Evolutionary conservation across 2,329 filamentous ascomycete genomes (phyloP), one percentile per base, ranked within the genome.

Genomic region (Hypoxylon sp.): DNA sequence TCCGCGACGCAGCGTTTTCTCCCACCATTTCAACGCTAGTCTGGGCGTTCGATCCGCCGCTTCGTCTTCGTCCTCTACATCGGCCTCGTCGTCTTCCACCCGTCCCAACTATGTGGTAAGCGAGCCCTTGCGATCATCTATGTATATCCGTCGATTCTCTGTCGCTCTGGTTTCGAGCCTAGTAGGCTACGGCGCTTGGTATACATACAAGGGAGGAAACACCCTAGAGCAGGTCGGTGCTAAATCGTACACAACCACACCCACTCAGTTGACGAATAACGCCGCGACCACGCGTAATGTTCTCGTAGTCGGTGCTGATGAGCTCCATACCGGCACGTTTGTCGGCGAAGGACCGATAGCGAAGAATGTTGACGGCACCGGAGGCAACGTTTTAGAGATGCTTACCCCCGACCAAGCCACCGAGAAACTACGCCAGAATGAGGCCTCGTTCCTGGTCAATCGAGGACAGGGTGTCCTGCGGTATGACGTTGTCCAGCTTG

Each of bases 341-440:
- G 89, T 93, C 17, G 93, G 92, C 65, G 92, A 97, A 75, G 92
- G 90, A 6, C 94, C 95, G 19, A 89, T 99, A 67, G 92, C 92
- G 50, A 99, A 99, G 82, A 88, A 92, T 75, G 93, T 92, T 2
- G 92, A 94, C 81, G 92, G 93, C 78, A 92, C 92, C 79, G 93
- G 94, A 31, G 89, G 91, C 71, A 93, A 92, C 77, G 91, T 98
- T 35, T 85, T 99, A 66, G 95, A 98, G 84, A 99, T 99, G 95
- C 85, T 99, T 80, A 97, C 93, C 10, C 92, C 95, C 0, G 95
- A 98, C 65, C 94, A 99, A 85, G 94, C 93, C 24, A 97, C 94
- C 13, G 88, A 93, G 76, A 97, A 95, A 83, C 83, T 99, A 75
- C 88, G 96, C 73, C 91, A 92, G 78, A 93, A 93, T 76, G 94